phyloP scores from a whole-genome alignment of 306 rosid genomes.

The Quercus bicolor region DNA sequence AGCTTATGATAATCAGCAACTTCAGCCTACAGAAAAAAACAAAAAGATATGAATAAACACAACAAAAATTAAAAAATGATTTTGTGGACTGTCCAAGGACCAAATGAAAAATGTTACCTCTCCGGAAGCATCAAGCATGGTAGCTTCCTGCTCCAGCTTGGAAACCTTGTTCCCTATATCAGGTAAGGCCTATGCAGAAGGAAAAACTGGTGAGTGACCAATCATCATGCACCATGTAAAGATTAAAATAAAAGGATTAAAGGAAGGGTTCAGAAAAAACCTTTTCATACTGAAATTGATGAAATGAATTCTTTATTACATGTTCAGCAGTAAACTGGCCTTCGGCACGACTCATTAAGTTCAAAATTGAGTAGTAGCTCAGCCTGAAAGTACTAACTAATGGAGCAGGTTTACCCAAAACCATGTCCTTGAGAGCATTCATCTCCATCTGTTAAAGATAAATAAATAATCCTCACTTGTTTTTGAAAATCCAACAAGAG shows the following conservation, averaged over 20 bases:
- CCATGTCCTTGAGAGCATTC: constrained; percentile 89
- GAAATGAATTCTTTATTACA: constrained; percentile 88
- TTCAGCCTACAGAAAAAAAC: constrained; percentile 56
- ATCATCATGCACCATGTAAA: constrained; percentile 14
- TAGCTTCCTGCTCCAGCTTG: constrained; percentile 83
- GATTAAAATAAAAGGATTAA: constrained; percentile 1
- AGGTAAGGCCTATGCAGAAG: constrained; percentile 71
- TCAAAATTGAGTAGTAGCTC: constrained; percentile 95
- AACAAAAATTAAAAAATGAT: constrained; percentile 19
- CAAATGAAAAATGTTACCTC: constrained; percentile 50
- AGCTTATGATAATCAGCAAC: constrained; percentile 88
- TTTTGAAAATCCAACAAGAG: constrained; percentile 17
- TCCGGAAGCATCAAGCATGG: constrained; percentile 81
- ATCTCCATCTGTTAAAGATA: constrained; percentile 75
- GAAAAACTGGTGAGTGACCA: constrained; percentile 5
- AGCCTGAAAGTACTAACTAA: constrained; percentile 96
- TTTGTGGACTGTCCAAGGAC: neutral
- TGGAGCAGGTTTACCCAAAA: constrained; percentile 98
- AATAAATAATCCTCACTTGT: neutral
- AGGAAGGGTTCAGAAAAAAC: constrained; percentile 40
- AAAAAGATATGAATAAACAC: neutral
- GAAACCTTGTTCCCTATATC: constrained; percentile 80
- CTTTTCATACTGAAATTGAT: constrained; percentile 97
- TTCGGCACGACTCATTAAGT: constrained; percentile 97
- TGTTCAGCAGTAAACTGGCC: constrained; percentile 98